Percentiles rank a stretch among this genome's conserved stretches.
phyloP scores from a whole-genome alignment of 805 yeast genomes.

The Cyberlindnera nakhonratchasimensis region DNA sequence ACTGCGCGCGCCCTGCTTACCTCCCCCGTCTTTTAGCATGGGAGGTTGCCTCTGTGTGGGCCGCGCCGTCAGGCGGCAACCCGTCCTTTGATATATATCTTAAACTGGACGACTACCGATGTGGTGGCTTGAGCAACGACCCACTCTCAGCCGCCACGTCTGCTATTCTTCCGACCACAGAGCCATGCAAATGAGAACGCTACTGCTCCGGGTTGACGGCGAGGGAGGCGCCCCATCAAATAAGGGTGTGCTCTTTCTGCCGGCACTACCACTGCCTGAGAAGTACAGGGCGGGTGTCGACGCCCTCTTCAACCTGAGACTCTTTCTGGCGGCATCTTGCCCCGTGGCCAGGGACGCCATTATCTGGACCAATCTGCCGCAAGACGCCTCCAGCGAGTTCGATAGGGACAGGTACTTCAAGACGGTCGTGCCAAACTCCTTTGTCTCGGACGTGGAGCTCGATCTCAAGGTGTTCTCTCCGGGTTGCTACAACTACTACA shows the following conservation, averaged over 20 bases:
- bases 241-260: constrained; percentile 38
- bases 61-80: too few species aligned
- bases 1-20: neutral
- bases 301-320: constrained; percentile 47
- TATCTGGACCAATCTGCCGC: constrained; percentile 73
- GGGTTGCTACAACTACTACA: constrained; percentile 76
- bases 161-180: too few species aligned
- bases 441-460: constrained; percentile 60
- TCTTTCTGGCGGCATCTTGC: constrained; percentile 74
- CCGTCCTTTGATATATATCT: too few species aligned
- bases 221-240: constrained; percentile 34
- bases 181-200: constrained; percentile 29
- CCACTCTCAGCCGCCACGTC: too few species aligned
- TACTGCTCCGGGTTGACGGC: constrained; percentile 34
- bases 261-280: constrained; percentile 37
- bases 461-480: constrained; percentile 62
- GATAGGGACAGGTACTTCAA: constrained; percentile 54
- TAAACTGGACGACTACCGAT: too few species aligned
- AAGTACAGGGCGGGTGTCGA: constrained; percentile 36
- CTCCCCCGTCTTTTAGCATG: too few species aligned
- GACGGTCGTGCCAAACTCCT: constrained; percentile 48
- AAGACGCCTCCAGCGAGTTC: constrained; percentile 39
- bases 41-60: too few species aligned
- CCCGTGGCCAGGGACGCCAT: constrained; percentile 66
- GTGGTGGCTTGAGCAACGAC: too few species aligned